phyloP scores from a whole-genome alignment of 2,329 filamentous ascomycete species.

The Pseudodiploospora longispora region DNA sequence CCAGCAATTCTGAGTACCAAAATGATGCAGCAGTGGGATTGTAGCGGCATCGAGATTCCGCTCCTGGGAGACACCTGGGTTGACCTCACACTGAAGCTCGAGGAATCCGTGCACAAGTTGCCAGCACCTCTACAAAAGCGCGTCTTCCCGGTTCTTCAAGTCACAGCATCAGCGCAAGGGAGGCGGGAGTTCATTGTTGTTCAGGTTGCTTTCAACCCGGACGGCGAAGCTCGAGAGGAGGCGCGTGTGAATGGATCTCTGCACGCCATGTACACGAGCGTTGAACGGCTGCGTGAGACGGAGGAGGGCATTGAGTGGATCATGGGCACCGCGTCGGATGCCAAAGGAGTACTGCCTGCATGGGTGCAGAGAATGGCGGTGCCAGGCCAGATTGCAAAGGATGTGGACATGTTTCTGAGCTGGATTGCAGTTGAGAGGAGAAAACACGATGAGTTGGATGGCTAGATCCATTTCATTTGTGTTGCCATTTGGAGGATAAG shows the following conservation, averaged over 20 bases:
- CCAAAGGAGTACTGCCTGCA: slow-evolving; percentile 56
- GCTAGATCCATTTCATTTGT: neutral
- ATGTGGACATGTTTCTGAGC: slow-evolving; percentile 59
- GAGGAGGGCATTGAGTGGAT: slow-evolving; percentile 56
- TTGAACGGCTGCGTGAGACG: slow-evolving; percentile 51
- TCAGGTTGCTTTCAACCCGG: slow-evolving; percentile 35
- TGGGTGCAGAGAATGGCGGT: slow-evolving; percentile 58
- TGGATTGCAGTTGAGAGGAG: slow-evolving; percentile 47
- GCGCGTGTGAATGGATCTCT: slow-evolving; percentile 36
- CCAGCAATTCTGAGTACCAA: slow-evolving; percentile 26
- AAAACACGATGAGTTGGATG: slow-evolving; percentile 6
- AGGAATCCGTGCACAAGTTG: slow-evolving; percentile 60
- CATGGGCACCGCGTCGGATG: slow-evolving; percentile 70
- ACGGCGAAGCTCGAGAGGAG: slow-evolving; percentile 4
- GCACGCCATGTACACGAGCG: slow-evolving; percentile 53
- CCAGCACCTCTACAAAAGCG: slow-evolving; percentile 53
- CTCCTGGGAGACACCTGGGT: slow-evolving; percentile 35
- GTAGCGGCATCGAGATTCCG: slow-evolving; percentile 29
- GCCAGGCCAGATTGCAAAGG: slow-evolving; percentile 57
- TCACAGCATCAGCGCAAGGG: slow-evolving; percentile 39
- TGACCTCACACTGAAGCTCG: slow-evolving; percentile 41
- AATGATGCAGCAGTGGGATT: slow-evolving; percentile 38
- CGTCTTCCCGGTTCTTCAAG: slow-evolving; percentile 58
- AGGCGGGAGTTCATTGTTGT: slow-evolving; percentile 46
- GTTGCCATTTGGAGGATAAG: no score